Conservation (phyloP, 306 rosid genomes). For the Dryas octopetala region DNA sequence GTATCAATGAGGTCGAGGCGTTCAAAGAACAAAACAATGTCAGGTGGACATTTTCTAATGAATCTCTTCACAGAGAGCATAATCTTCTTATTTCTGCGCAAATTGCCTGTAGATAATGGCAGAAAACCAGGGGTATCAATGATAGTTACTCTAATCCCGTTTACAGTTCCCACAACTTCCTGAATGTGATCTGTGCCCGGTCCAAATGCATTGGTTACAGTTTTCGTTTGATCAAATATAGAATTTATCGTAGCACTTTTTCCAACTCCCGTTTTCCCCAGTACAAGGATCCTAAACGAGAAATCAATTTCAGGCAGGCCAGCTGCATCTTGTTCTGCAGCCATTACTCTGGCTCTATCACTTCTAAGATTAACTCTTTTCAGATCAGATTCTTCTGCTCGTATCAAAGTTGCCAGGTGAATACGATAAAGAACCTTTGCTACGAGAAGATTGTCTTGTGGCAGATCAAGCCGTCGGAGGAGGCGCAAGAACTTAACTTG, state of each 20-base stretch:
- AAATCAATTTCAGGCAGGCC: slow-evolving; percentile 61
- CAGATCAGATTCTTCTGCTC: slow-evolving; percentile 67
- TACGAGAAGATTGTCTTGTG: slow-evolving; percentile 68
- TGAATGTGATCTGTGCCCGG: slow-evolving; percentile 80
- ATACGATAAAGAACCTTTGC: slow-evolving; percentile 86
- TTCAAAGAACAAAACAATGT: slow-evolving; percentile 83
- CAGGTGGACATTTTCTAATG: slow-evolving; percentile 84
- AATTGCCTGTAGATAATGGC: slow-evolving; percentile 52
- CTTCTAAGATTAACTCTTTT: slow-evolving; percentile 55
- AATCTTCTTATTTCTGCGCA: slow-evolving; percentile 78
- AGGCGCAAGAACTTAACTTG: slow-evolving; percentile 71
- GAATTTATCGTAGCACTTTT: slow-evolving; percentile 99
- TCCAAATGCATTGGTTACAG: slow-evolving; percentile 77
- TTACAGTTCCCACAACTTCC: slow-evolving; percentile 74
- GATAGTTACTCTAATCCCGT: slow-evolving; percentile 65
- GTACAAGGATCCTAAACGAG: slow-evolving; percentile 78
- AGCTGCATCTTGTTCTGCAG: slow-evolving; percentile 61
- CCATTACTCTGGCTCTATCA: slow-evolving; percentile 48
- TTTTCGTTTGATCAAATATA: slow-evolving; percentile 71
- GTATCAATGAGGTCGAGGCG: slow-evolving; percentile 70
- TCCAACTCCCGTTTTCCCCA: slow-evolving; percentile 97
- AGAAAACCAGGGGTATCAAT: slow-evolving; percentile 95
- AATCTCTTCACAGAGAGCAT: slow-evolving; percentile 74
- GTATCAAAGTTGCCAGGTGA: slow-evolving; percentile 84
- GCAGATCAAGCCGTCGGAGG: slow-evolving; percentile 61